phyloP scores from a whole-genome alignment of 805 yeast genomes.

The Candida odintsovae region DNA sequence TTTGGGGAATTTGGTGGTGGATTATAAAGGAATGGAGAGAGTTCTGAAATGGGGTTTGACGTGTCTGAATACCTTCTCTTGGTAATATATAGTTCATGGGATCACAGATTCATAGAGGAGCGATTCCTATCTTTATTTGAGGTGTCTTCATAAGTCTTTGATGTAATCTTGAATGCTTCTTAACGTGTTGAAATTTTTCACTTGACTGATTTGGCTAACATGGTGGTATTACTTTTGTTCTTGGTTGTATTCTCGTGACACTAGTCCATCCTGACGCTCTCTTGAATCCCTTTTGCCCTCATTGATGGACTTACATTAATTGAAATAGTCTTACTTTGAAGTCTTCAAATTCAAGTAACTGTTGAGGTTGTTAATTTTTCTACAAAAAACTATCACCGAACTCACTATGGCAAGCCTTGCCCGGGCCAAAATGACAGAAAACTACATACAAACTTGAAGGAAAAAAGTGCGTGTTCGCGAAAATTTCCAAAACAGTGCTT shows the following conservation, averaged over 20 bases:
- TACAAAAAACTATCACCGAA: neutral
- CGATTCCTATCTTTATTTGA: too few relatives aligned
- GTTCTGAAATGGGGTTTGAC: neutral
- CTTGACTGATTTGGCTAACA: neutral
- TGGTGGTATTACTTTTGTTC: neutral
- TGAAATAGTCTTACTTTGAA: neutral
- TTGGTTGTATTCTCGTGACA: neutral
- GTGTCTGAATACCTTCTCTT: neutral
- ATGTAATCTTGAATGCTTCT: neutral
- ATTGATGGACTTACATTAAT: neutral
- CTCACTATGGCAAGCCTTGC: neutral
- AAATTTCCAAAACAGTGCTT: neutral
- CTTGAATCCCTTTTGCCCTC: neutral
- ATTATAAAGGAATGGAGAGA: neutral
- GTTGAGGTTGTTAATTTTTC: neutral
- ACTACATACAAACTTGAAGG: neutral
- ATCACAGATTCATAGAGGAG: neutral
- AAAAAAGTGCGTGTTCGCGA: neutral
- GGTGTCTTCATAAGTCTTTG: neutral
- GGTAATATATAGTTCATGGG: neutral
- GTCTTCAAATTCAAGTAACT: neutral
- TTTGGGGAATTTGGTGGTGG: neutral
- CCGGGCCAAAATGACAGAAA: neutral
- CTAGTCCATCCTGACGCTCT: neutral
- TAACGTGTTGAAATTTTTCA: neutral